A percentile compares a stretch with the other conserved stretches of the same genome.
These are phyloP conservation scores for Trametes sanguinea DNA, from an alignment of 768 basidiomycete genomes.

Conservation along the genomic window DNA sequence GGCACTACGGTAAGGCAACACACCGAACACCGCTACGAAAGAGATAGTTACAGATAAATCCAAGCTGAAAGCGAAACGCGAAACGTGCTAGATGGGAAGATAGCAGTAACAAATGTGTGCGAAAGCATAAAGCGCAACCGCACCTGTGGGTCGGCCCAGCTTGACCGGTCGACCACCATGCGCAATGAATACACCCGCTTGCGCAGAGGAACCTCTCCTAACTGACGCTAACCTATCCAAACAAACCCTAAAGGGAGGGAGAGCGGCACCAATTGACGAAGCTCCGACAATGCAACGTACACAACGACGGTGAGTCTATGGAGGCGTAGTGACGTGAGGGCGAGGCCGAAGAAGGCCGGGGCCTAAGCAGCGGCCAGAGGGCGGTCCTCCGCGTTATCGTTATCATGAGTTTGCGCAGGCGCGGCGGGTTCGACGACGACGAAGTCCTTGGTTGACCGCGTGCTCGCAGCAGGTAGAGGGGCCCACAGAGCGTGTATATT, in stretches of 20 bases:
- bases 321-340: slow-evolving; percentile 14
- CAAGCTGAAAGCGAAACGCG: background rate
- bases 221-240: slow-evolving; percentile 6
- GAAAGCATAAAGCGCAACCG: slow-evolving; percentile 8
- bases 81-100: slow-evolving; percentile 1
- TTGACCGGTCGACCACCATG: slow-evolving; percentile 1
- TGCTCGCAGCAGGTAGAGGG: slow-evolving; percentile 25
- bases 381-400: slow-evolving; percentile 19
- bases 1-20: slow-evolving; percentile 8
- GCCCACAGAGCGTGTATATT: slow-evolving; percentile 35
- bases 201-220: slow-evolving; percentile 2
- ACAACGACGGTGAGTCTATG: slow-evolving; percentile 15
- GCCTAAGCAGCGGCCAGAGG: slow-evolving; percentile 18
- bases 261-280: background rate
- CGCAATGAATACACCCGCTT: slow-evolving; percentile 17
- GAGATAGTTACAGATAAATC: slow-evolving; percentile 9
- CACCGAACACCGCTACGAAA: slow-evolving; percentile 9
- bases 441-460: slow-evolving; percentile 32
- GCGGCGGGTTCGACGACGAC: slow-evolving; percentile 26
- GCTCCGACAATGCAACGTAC: slow-evolving; percentile 16
- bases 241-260: background rate
- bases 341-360: slow-evolving; percentile 1
- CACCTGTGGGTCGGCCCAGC: slow-evolving; percentile 4
- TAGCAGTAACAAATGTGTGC: slow-evolving; percentile 8
- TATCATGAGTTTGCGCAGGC: slow-evolving; percentile 15